Percentiles rank a stretch among this genome's conserved stretches.
Evolutionary conservation across 768 basidiomycete genomes (phyloP).

Genomic region (Boletus tylopilopsis): DNA sequence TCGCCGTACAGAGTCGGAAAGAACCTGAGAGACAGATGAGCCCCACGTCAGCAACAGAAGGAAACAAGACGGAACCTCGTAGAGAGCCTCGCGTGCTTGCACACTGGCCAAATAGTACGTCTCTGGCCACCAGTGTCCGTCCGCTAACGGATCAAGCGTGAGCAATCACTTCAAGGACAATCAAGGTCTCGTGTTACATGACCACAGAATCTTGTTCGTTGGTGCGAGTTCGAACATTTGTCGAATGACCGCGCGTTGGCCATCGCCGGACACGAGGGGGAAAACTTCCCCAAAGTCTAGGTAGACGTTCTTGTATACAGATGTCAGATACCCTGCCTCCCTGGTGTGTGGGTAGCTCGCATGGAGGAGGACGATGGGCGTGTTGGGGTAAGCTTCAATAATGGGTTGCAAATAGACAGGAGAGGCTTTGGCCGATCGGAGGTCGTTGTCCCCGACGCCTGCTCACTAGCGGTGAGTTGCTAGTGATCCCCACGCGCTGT

Average conservation of each 20-base stretch:
- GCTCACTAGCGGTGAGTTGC: neutral
- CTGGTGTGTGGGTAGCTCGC: constrained; percentile 75
- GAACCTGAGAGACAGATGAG: constrained; percentile 54
- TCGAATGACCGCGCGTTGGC: constrained; percentile 55
- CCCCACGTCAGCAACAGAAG: constrained; percentile 46
- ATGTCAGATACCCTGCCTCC: constrained; percentile 73
- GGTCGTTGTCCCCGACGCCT: constrained; percentile 71
- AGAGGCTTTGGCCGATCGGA: constrained; percentile 52
- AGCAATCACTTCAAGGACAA: neutral
- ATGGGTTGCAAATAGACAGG: constrained; percentile 67
- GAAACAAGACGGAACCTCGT: constrained; percentile 39
- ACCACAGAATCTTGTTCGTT: constrained; percentile 80
- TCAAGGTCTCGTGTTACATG: constrained; percentile 48
- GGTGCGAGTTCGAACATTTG: constrained; percentile 70
- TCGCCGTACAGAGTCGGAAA: constrained; percentile 44
- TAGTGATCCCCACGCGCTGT: neutral
- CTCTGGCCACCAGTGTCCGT: constrained; percentile 62
- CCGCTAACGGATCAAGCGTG: constrained; percentile 9
- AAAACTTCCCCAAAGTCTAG: constrained; percentile 82
- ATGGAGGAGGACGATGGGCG: constrained; percentile 67
- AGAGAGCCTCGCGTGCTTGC: constrained; percentile 63
- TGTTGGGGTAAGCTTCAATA: constrained; percentile 58
- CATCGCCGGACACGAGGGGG: constrained; percentile 58
- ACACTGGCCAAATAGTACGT: constrained; percentile 63
- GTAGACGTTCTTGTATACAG: constrained; percentile 71